These are phyloP conservation scores for Neurospora sp. DNA, from an alignment of 495 filamentous ascomycete genomes.

Conservation along the genomic window DNA sequence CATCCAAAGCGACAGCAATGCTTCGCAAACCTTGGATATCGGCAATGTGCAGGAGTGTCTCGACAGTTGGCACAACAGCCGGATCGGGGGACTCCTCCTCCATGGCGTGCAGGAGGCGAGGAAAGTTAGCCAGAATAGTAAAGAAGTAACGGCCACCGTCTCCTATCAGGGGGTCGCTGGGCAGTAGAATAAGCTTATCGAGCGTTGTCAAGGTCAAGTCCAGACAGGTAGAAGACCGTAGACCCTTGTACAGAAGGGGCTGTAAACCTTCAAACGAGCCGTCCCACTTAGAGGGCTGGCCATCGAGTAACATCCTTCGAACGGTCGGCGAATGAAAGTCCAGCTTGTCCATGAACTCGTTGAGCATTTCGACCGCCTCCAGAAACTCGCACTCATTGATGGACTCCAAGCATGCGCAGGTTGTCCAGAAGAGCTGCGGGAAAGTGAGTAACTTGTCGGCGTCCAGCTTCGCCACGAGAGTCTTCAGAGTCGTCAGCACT, in stretches of 20 bases:
- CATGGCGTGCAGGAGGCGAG: constrained; percentile 74
- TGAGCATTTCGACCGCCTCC: constrained; percentile 84
- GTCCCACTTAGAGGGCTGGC: constrained; percentile 80
- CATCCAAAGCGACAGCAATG: constrained; percentile 52
- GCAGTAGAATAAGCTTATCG: constrained; percentile 67
- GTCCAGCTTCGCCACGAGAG: constrained; percentile 76
- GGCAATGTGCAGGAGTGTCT: constrained; percentile 58
- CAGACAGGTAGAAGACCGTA: constrained; percentile 76
- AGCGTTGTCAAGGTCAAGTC: constrained; percentile 66
- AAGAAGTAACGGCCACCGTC: constrained; percentile 74
- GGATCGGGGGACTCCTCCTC: constrained; percentile 49
- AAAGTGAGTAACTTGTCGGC: constrained; percentile 70
- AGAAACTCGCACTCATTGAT: constrained; percentile 92
- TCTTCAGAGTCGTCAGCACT: constrained; percentile 85
- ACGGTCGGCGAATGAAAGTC: constrained; percentile 64
- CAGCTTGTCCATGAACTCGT: constrained; percentile 72
- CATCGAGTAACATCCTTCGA: constrained; percentile 59
- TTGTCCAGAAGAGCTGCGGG: constrained; percentile 95
- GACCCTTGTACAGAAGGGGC: constrained; percentile 75
- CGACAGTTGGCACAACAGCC: constrained; percentile 50
- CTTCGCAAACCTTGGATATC: constrained; percentile 52
- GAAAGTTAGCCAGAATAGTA: constrained; percentile 75
- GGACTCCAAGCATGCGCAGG: constrained; percentile 88
- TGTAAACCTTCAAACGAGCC: constrained; percentile 82
- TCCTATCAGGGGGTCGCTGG: constrained; percentile 72